A percentile compares a stretch with the other conserved stretches of the same genome.
These are phyloP conservation scores for Fusarium pseudoanthophilum DNA, from an alignment of 2,329 filamentous ascomycete genomes.

Conservation along the genomic window DNA sequence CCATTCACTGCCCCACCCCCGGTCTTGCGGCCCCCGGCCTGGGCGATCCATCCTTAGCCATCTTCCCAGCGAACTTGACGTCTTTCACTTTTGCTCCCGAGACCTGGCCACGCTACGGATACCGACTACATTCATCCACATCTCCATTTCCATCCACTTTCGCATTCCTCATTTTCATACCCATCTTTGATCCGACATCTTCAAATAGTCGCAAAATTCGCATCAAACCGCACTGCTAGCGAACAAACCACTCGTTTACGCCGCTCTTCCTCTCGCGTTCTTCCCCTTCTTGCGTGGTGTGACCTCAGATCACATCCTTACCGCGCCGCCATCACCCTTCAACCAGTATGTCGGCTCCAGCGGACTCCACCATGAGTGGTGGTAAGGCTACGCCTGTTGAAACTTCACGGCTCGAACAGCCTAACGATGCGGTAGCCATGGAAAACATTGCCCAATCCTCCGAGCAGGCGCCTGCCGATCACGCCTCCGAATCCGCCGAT, in stretches of 20 bases:
- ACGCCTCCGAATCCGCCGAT: conserved; percentile 31
- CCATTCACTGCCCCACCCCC: conserved; percentile 43
- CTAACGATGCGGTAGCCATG: conserved; percentile 53
- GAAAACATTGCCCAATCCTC: conserved; percentile 46
- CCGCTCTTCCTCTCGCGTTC: conserved; percentile 11
- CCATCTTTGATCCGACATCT: conserved; percentile 29
- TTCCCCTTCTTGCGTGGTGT: conserved; percentile 40
- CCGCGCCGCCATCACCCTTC: conserved; percentile 28
- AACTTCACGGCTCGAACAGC: conserved; percentile 48
- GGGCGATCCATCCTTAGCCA: conserved; percentile 40
- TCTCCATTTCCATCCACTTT: conserved; percentile 24
- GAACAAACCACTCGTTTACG: conserved; percentile 37
- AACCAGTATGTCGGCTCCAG: conserved; percentile 47
- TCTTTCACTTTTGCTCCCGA: conserved; percentile 45
- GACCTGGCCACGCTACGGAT: conserved; percentile 38
- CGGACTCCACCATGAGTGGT: conserved; percentile 49
- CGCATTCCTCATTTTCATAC: conserved; percentile 29
- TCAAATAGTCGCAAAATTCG: conserved; percentile 17
- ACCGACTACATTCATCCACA: conserved; percentile 32
- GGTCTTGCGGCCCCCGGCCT: conserved; percentile 44
- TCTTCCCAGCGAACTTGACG: conserved; percentile 43
- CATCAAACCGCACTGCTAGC: conserved; percentile 10
- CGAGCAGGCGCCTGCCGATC: conserved; percentile 28
- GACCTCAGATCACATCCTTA: conserved; percentile 40
- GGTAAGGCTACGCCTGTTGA: conserved; percentile 45